These are phyloP conservation scores for Waltergamsia citrina DNA, from an alignment of 2,329 filamentous ascomycete species.

Conservation along the genomic window DNA sequence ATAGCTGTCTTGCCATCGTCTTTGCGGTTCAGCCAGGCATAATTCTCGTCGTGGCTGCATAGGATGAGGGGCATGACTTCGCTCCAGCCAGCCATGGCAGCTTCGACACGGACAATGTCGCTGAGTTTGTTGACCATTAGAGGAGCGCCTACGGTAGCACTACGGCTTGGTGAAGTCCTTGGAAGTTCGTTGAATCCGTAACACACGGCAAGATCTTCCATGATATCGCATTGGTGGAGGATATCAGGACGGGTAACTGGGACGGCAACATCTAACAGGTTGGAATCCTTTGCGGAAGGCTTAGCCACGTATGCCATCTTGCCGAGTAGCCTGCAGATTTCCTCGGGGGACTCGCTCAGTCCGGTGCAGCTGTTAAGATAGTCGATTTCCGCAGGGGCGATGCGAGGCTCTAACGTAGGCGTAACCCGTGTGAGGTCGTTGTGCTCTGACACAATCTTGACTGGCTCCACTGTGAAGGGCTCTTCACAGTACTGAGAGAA, in stretches of 20 bases:
- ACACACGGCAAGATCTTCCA: conserved; percentile 95
- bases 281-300: conserved; percentile 59
- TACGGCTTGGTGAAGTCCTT: conserved; percentile 75
- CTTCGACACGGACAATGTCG: conserved; percentile 83
- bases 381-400: conserved; percentile 73
- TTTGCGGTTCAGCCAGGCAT: conserved; percentile 83
- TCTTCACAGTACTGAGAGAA: conserved; percentile 88
- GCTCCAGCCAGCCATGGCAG: conserved; percentile 89
- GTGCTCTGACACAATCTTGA: conserved; percentile 87
- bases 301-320: conserved; percentile 85
- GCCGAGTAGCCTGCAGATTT: conserved; percentile 69
- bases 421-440: conserved; percentile 75
- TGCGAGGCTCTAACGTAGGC: conserved; percentile 69
- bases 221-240: conserved; percentile 93
- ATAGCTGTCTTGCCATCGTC: conserved; percentile 80
- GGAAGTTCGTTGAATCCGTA: conserved; percentile 98
- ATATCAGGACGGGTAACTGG: conserved; percentile 90
- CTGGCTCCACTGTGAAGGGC: conserved; percentile 85
- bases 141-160: conserved; percentile 77
- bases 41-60: conserved; percentile 98
- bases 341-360: conserved; percentile 61
- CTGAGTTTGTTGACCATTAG: conserved; percentile 88
- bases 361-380: conserved; percentile 94
- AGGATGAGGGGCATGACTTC: conserved; percentile 95
- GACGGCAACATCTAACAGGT: conserved; percentile 71